phyloP scores from a whole-genome alignment of 75 land plant genomes.

The Pinus taeda region DNA sequence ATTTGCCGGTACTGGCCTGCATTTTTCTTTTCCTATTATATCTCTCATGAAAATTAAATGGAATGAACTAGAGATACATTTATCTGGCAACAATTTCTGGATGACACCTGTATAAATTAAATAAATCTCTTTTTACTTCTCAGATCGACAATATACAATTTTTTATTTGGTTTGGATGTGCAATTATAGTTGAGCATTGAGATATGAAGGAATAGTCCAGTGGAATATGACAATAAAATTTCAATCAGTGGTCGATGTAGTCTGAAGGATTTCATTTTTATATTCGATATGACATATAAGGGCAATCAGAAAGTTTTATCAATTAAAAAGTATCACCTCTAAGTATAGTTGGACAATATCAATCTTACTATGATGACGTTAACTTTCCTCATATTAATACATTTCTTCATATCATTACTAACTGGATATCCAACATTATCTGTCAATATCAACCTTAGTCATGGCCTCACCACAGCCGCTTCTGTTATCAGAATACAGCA shows the following conservation, averaged over 20 bases:
- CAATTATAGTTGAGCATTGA: not conserved
- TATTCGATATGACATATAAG: not conserved
- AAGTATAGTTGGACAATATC: not conserved
- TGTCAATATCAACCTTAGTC: not conserved
- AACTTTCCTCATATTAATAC: not conserved
- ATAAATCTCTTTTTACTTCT: too few relatives aligned
- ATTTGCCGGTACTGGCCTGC: slow-evolving; percentile 53
- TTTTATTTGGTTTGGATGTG: not conserved
- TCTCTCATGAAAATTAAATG: not conserved
- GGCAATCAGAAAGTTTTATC: not conserved
- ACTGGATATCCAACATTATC: not conserved
- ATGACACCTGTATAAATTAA: not conserved
- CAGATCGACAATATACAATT: too few relatives aligned
- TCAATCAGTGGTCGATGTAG: not conserved
- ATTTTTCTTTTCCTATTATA: not conserved
- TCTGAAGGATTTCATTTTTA: not conserved
- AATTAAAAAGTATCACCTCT: not conserved
- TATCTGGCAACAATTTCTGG: not conserved
- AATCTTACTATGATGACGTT: not conserved
- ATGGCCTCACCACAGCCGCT: not conserved
- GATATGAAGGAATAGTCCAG: not conserved
- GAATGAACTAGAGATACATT: not conserved
- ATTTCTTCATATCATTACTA: not conserved
- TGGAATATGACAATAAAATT: not conserved
- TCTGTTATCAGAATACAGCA: not conserved